Conservation (phyloP, 805 yeast genomes). For the Myxozyma melibiosi region DNA sequence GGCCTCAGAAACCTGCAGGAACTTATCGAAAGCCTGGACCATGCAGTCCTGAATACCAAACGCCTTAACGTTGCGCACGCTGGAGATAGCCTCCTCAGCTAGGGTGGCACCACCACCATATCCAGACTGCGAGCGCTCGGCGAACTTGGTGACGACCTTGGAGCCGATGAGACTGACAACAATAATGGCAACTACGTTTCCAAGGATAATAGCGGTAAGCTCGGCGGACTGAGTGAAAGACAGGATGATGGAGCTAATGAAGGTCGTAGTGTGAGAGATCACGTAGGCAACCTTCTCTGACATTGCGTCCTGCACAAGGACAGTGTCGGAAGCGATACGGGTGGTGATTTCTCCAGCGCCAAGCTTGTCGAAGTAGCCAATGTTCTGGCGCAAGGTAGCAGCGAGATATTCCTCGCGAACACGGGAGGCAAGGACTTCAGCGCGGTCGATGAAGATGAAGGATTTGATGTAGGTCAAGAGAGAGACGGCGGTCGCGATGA, state of each 20-base stretch:
- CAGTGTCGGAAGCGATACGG: slow-evolving; percentile 48
- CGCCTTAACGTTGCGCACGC: slow-evolving; percentile 48
- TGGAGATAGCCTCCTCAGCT: slow-evolving; percentile 49
- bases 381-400: slow-evolving; percentile 46
- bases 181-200: slow-evolving; percentile 42
- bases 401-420: slow-evolving; percentile 44
- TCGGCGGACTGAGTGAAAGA: slow-evolving; percentile 44
- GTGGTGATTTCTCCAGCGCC: slow-evolving; percentile 51
- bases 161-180: slow-evolving; percentile 40
- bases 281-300: slow-evolving; percentile 48
- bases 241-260: slow-evolving; percentile 45
- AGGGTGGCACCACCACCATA: slow-evolving; percentile 37
- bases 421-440: slow-evolving; percentile 47
- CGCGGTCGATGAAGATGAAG: slow-evolving; percentile 44
- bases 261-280: slow-evolving; percentile 45
- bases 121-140: slow-evolving; percentile 28
- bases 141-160: slow-evolving; percentile 35
- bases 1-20: slow-evolving; percentile 37
- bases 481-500: slow-evolving; percentile 44
- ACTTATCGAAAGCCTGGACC: slow-evolving; percentile 40
- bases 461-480: slow-evolving; percentile 41
- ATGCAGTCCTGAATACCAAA: slow-evolving; percentile 47
- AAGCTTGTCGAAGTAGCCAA: slow-evolving; percentile 47
- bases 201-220: slow-evolving; percentile 43
- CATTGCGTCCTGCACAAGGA: slow-evolving; percentile 47